A percentile compares a stretch with the other conserved stretches of the same genome.
phyloP scores from a whole-genome alignment of 495 filamentous ascomycete species.

The Neurospora sp. region DNA sequence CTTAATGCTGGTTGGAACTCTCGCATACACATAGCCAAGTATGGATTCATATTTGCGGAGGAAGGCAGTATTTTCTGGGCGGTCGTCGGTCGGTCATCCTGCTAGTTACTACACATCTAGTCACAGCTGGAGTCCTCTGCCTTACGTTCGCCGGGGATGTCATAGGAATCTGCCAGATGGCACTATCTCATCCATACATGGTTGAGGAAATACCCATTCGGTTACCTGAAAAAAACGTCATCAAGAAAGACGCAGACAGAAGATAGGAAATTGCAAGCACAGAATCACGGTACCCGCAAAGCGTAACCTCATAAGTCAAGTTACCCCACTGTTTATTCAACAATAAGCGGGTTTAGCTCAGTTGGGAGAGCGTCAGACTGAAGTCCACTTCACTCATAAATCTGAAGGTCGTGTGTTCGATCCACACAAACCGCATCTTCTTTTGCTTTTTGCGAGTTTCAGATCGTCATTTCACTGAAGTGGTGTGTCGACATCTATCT shows the following conservation, averaged over 20 bases:
- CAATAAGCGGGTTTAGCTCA: conserved; percentile 17
- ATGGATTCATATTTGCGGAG: too few species aligned
- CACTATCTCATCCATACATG: too few species aligned
- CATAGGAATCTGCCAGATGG: too few species aligned
- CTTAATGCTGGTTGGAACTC: not conserved
- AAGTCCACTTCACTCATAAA: conserved; percentile 6
- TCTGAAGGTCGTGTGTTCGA: conserved; percentile 15
- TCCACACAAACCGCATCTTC: conserved; percentile 15
- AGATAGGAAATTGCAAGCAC: not conserved
- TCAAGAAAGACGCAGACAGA: too few species aligned
- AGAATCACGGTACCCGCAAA: not conserved
- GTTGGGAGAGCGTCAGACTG: conserved; percentile 19
- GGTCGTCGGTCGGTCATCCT: too few species aligned
- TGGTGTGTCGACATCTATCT: not conserved
- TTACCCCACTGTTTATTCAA: not conserved
- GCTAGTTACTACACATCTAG: too few species aligned
- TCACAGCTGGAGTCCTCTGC: too few species aligned
- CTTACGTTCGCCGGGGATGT: too few species aligned
- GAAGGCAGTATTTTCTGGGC: too few species aligned
- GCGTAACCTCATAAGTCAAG: not conserved
- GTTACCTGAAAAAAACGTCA: too few species aligned
- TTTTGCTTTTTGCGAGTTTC: not conserved
- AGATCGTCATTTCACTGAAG: not conserved
- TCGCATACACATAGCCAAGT: not conserved
- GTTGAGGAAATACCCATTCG: too few species aligned